Conservation (phyloP, 2,329 filamentous ascomycete species). For the Aspergillus sp. region DNA sequence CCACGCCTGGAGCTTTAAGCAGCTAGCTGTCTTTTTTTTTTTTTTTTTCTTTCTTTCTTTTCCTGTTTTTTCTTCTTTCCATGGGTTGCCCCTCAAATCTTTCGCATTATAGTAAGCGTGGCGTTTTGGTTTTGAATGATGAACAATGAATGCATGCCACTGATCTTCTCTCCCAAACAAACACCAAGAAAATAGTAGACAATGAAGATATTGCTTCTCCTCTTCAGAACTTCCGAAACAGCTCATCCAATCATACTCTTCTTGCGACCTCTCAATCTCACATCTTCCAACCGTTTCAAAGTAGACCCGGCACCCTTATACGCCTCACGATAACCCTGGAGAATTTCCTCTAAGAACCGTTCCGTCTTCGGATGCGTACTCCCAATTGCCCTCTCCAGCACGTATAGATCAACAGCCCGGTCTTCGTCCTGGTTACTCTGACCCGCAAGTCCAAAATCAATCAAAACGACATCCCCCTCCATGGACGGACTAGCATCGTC, state of each 20-base stretch:
- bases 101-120: slow-evolving; percentile 10
- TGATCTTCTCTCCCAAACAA: too few species aligned
- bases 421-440: slow-evolving; percentile 84
- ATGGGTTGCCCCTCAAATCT: not conserved
- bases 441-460: slow-evolving; percentile 88
- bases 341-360: slow-evolving; percentile 65
- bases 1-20: slow-evolving; percentile 4
- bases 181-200: too few species aligned
- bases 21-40: slow-evolving; percentile 12
- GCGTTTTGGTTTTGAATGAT: slow-evolving; percentile 10
- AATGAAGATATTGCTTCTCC: not conserved
- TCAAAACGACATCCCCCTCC: slow-evolving; percentile 76
- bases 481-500: slow-evolving; percentile 26
- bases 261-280: slow-evolving; percentile 90
- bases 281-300: slow-evolving; percentile 80
- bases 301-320: slow-evolving; percentile 73
- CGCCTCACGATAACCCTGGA: slow-evolving; percentile 67
- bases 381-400: slow-evolving; percentile 87
- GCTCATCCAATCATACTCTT: slow-evolving; percentile 87
- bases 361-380: slow-evolving; percentile 90
- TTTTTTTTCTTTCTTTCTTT: slow-evolving; percentile 4
- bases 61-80: slow-evolving; percentile 5
- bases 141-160: slow-evolving; percentile 7
- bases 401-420: slow-evolving; percentile 91
- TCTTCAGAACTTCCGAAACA: not conserved